phyloP scores from a whole-genome alignment of 768 basidiomycete genomes.

The Amanita inopinata region DNA sequence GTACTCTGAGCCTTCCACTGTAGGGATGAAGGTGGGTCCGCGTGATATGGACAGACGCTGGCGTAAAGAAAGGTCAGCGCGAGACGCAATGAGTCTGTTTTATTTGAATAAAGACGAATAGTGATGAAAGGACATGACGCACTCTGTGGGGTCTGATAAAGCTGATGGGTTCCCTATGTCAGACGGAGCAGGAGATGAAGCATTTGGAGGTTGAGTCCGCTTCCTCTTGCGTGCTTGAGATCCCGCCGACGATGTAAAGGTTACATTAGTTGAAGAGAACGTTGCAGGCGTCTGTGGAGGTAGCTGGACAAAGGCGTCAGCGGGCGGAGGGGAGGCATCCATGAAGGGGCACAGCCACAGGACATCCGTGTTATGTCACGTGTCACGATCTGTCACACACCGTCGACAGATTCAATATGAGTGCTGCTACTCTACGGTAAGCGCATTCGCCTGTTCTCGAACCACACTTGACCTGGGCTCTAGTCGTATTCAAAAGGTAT shows the following conservation, averaged over 20 bases:
- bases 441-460: slow-evolving; percentile 8
- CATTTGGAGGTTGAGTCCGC: slow-evolving; percentile 33
- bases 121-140: slow-evolving; percentile 11
- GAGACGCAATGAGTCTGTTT: slow-evolving; percentile 32
- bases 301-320: neutral
- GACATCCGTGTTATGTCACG: neutral
- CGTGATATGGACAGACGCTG: slow-evolving; percentile 68
- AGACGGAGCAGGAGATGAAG: slow-evolving; percentile 52
- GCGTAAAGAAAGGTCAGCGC: slow-evolving; percentile 59
- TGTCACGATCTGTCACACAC: neutral
- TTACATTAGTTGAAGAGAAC: neutral
- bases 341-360: neutral
- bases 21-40: slow-evolving; percentile 57
- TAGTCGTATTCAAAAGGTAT: slow-evolving; percentile 72
- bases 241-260: slow-evolving; percentile 13
- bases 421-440: slow-evolving; percentile 34
- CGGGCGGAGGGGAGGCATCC: neutral
- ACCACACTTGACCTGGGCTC: slow-evolving; percentile 16
- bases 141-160: slow-evolving; percentile 28
- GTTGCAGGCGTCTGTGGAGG: neutral
- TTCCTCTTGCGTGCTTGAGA: slow-evolving; percentile 46
- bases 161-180: slow-evolving; percentile 31
- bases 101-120: neutral
- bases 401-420: slow-evolving; percentile 12
- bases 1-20: slow-evolving; percentile 45